Conservation (phyloP, 2,329 filamentous ascomycete species). For the Hypoxylon sp. region DNA sequence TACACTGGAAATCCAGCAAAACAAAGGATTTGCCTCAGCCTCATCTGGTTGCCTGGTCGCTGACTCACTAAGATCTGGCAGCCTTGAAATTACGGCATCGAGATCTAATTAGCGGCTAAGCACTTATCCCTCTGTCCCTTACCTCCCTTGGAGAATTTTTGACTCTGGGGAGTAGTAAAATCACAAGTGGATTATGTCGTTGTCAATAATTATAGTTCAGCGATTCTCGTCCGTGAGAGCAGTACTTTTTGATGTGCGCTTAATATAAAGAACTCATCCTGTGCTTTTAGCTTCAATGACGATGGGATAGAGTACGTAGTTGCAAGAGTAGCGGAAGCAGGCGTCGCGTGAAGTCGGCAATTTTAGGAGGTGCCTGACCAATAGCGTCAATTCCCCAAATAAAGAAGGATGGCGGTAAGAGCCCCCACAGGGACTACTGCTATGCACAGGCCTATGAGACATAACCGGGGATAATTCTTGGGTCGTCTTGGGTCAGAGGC, state of each 20-base stretch:
- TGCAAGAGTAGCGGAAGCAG: constrained; percentile 4
- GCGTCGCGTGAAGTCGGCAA: constrained; percentile 38
- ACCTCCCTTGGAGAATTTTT: neutral
- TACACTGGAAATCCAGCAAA: constrained; percentile 1
- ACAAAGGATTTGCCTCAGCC: constrained; percentile 20
- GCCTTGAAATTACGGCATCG: constrained; percentile 32
- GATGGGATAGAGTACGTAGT: constrained; percentile 4
- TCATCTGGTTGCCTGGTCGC: constrained; percentile 14
- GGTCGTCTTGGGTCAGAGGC: constrained; percentile 39
- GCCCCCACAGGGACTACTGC: constrained; percentile 23
- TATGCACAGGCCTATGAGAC: constrained; percentile 34
- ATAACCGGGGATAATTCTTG: constrained; percentile 22
- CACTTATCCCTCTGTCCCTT: neutral
- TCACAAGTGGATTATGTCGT: neutral
- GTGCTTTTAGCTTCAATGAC: constrained; percentile 32
- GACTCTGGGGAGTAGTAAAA: neutral
- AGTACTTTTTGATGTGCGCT: neutral
- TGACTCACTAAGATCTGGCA: constrained; percentile 36
- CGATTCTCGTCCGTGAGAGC: neutral
- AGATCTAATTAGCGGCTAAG: constrained; percentile 14
- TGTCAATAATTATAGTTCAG: too few relatives aligned
- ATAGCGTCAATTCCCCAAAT: constrained; percentile 22
- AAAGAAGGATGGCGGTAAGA: constrained; percentile 30
- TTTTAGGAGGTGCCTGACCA: constrained; percentile 38
- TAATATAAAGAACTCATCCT: constrained; percentile 9